Conservation (phyloP, 1,284 basidiomycete species). For the Rhodofomes roseus region DNA sequence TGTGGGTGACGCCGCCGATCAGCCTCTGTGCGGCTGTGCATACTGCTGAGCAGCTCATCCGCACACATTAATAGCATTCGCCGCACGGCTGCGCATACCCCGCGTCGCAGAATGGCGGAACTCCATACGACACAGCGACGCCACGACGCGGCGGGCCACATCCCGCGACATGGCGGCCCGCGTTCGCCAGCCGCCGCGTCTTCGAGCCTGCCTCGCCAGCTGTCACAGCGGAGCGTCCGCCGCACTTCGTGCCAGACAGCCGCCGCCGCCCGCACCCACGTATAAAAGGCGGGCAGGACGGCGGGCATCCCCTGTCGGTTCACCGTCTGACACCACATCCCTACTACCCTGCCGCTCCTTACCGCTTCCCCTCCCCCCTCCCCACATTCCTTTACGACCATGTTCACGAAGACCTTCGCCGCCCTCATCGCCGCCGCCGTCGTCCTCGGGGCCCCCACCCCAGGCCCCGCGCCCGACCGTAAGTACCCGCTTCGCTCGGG, state of each 20-base stretch:
- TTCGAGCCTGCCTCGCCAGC: too few relatives aligned
- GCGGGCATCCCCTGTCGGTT: neutral
- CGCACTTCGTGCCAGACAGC: neutral
- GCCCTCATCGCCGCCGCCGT: conserved; percentile 8
- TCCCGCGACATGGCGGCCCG: too few relatives aligned
- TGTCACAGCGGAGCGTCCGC: neutral
- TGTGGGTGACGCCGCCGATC: too few relatives aligned
- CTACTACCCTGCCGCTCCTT: neutral
- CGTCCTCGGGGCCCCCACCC: conserved; percentile 7
- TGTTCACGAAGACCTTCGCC: conserved; percentile 5
- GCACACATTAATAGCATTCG: too few relatives aligned
- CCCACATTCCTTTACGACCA: conserved; percentile 5
- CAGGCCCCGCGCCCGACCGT: conserved; percentile 10
- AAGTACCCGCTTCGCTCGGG: neutral
- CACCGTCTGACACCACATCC: neutral
- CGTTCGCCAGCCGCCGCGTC: too few relatives aligned
- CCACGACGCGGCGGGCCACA: too few relatives aligned
- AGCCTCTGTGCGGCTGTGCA: too few relatives aligned
- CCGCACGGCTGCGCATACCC: too few relatives aligned
- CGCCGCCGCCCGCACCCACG: neutral
- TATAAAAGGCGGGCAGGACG: neutral
- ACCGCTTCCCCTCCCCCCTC: neutral
- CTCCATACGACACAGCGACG: too few relatives aligned
- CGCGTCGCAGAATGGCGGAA: too few relatives aligned
- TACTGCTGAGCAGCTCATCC: too few relatives aligned